A percentile compares a stretch with the other conserved stretches of the same genome.
Conservation (phyloP, 345 rosid genomes). For the Eucalyptus curtisii region DNA sequence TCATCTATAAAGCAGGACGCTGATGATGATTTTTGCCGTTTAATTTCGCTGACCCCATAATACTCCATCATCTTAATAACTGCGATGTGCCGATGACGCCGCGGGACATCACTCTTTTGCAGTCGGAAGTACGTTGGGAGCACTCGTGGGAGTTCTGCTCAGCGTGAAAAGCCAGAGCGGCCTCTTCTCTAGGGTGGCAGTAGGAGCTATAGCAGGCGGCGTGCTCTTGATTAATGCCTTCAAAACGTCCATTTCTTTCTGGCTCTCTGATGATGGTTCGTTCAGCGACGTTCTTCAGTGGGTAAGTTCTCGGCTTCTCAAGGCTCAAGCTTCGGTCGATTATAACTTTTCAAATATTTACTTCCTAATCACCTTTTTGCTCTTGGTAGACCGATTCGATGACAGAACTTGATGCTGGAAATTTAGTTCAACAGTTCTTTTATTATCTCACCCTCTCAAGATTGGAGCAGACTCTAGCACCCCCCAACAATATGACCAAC, state of each 20-base stretch:
- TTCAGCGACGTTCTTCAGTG: background rate
- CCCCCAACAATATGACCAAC: background rate
- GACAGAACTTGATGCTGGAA: slow-evolving; percentile 63
- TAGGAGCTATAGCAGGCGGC: slow-evolving; percentile 16
- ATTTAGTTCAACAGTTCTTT: background rate
- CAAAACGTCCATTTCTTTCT: background rate
- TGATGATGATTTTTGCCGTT: background rate
- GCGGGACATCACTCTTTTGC: background rate
- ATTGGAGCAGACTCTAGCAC: background rate
- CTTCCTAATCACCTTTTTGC: background rate
- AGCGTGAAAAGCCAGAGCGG: slow-evolving; percentile 11
- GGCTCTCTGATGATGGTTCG: background rate
- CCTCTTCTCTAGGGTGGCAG: slow-evolving; percentile 3
- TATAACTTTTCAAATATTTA: background rate
- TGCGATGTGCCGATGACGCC: background rate
- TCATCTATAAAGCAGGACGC: background rate
- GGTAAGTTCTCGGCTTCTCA: background rate
- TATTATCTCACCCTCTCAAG: background rate
- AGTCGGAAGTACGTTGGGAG: slow-evolving; percentile 20
- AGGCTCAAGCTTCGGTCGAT: background rate
- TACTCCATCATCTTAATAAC: background rate
- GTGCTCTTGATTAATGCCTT: background rate
- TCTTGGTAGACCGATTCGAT: slow-evolving; percentile 64
- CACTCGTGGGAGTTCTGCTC: slow-evolving; percentile 2
- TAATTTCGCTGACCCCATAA: background rate